Evolutionary conservation across 2,329 filamentous ascomycete species (phyloP), one percentile per base, ranked within the genome.

Genomic region (Blastomyces silverae): DNA sequence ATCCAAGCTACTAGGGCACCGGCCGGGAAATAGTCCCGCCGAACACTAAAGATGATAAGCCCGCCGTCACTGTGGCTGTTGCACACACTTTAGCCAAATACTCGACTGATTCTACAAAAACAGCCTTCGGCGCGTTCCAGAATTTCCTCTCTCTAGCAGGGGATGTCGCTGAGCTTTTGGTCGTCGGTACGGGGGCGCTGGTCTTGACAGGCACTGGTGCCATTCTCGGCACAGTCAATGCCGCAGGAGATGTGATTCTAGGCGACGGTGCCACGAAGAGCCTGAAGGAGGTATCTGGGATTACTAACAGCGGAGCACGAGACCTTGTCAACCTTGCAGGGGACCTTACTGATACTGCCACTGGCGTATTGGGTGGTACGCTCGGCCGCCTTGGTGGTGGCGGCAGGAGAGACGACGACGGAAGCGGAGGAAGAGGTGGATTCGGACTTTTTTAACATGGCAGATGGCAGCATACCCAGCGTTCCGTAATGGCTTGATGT

Each of bases 151-250:
- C 59, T 15, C 59, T 61, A 20, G 59, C 59, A 48, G 59, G 59
- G n/a, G 59, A 61, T 37, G 44, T 61, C n/a, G 59, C 59, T n/a
- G 59, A 61, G 10, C 59, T 61, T 50, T 44, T 61, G 22, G 59
- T 61, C 44, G 59, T 44, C 7, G 59, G 59, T 31, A 13, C 59
- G 1, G 59, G 59, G 20, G 59, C 59, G 8, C 28, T 61, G n/a
- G 59, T 61, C 44, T 22, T 61, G 28, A 17, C 25, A 0, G 59
- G 25, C 17, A 61, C 59, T 48, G 59, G 59, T n/a, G 22, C 46
- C 17, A 20, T 61, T 34, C 59, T 48, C 10, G 59, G 59, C 20
- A 48, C 46, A 13, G n/a, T 61, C 10, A 61, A 61, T 61, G 11
- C 11, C 28, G 28, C 13, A 48, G 59, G 59, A 61, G 28, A 61